Base-by-base conservation (phyloP, 2,329 filamentous ascomycete species). In the Parasarocladium wereldwijsianum region DNA sequence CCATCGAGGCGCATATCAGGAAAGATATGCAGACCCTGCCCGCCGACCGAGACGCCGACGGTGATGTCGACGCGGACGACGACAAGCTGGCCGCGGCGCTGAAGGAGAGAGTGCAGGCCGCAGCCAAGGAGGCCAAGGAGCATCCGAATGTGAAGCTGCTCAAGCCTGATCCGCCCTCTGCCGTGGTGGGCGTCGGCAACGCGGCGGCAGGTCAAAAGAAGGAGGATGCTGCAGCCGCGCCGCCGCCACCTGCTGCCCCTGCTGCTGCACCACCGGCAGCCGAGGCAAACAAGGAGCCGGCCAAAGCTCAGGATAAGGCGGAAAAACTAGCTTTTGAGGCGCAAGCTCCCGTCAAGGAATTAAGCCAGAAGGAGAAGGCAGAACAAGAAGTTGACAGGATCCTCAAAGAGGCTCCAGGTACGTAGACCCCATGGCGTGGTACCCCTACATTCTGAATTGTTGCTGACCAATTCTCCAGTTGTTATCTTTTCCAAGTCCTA, bases 401-500 rank as follows among this genome's bases (percentile, higher is more conserved):
- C 28, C 54, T 96, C 39, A 90, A 86, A 58, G 78, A 75, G 46
- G 75, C 82, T 3, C 85, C 87, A 11, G 76, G 84, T 92, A 70
- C 41, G 70, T 58, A 26, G 20, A 14, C 8, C 11, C 9, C 12
- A 6, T 23, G 10, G 13, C 15, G 14, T 16, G 8, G 8, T 7
- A 13, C 23, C 14, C 12, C 11, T 5, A 11, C 9, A 13, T n/a
- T n/a, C n/a, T n/a, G n/a, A n/a, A n/a, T n/a, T 12, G 10, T 13
- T 22, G 13, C 21, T 8, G 9, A 17, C 17, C 12, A 12, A 17
- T 15, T 6, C 10, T 13, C 3, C 40, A 90, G 84, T 96, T 36
- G 81, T 94, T 50, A 83, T 98, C 43, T 96, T 96, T 60, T 93
- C 85, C 39, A 96, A 98, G 55, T 72, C 80, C 2, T 93, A 87